phyloP scores from a whole-genome alignment of 192 early-diverging fungal species.

The Coemansia sp. region DNA sequence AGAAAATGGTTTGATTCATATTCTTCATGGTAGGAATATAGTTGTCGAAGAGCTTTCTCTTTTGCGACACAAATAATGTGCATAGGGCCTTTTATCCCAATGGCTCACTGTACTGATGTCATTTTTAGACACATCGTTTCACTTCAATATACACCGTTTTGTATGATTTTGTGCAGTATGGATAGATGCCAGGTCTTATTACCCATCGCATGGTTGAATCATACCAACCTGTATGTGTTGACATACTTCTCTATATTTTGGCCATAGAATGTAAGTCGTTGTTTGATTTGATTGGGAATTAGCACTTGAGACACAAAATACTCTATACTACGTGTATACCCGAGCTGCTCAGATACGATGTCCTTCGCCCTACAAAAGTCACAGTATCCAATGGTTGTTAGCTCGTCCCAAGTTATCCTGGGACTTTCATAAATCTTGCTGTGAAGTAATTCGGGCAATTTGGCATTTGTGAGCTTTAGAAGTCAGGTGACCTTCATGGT shows the following conservation, averaged over 20 bases:
- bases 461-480: neutral
- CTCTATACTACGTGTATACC: neutral
- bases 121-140: too few relatives aligned
- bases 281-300: too few relatives aligned
- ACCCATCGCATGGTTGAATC: too few relatives aligned
- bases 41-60: neutral
- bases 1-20: constrained; percentile 1
- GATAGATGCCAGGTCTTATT: too few relatives aligned
- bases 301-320: too few relatives aligned
- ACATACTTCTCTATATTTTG: too few relatives aligned
- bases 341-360: neutral
- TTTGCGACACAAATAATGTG: neutral
- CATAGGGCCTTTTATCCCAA: too few relatives aligned
- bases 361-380: neutral
- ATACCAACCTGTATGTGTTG: too few relatives aligned
- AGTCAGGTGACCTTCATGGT: neutral
- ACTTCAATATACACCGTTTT: too few relatives aligned
- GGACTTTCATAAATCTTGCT: neutral
- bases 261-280: too few relatives aligned
- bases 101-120: too few relatives aligned
- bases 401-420: neutral
- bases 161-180: too few relatives aligned
- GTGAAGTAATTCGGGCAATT: neutral
- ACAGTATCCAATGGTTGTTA: neutral
- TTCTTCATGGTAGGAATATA: neutral